Evolutionary conservation across 306 rosid species (phyloP).

Genomic region (Inga leiocalycina): DNA sequence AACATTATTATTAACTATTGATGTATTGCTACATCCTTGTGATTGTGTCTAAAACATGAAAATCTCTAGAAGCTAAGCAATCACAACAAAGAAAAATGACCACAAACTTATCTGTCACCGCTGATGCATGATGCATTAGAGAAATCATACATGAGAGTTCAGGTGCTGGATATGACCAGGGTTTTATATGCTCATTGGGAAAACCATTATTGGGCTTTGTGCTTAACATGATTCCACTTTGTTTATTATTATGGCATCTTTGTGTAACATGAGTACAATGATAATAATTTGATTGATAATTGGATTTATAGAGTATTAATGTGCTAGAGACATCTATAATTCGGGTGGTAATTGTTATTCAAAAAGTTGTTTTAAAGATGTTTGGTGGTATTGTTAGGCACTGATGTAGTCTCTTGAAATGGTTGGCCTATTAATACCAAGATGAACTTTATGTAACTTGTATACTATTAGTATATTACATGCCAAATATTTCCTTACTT

Average conservation of each 20-base stretch:
- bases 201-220: background rate
- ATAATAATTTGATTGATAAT: slow-evolving; percentile 1
- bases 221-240: background rate
- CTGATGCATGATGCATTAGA: background rate
- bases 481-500: background rate
- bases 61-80: background rate
- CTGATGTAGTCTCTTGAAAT: background rate
- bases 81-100: background rate
- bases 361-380: background rate
- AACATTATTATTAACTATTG: background rate
- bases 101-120: background rate
- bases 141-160: background rate
- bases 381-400: slow-evolving; percentile 12
- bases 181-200: background rate
- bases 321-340: background rate
- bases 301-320: slow-evolving; percentile 8
- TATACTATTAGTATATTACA: background rate
- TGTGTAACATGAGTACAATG: slow-evolving; percentile 8
- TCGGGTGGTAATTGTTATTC: background rate
- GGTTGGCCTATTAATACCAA: background rate
- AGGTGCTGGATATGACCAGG: background rate
- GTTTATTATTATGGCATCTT: slow-evolving; percentile 6
- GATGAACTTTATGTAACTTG: slow-evolving; percentile 20
- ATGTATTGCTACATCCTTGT: background rate
- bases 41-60: slow-evolving; percentile 9